These are phyloP conservation scores for Talaromyces stipitatus DNA, from an alignment of 495 filamentous ascomycete species.

Conservation along the genomic window DNA sequence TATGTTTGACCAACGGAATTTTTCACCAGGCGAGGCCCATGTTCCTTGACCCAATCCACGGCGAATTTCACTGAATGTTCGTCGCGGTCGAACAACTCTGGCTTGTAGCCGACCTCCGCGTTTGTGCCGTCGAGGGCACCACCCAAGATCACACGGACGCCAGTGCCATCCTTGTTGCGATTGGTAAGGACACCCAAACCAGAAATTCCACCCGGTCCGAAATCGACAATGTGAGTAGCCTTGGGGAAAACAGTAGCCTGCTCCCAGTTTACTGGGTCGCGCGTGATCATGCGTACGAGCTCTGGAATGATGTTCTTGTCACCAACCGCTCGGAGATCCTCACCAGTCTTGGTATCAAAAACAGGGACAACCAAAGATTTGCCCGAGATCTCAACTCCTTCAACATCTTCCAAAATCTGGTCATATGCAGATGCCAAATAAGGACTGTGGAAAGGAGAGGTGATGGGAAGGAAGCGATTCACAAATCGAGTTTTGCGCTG, in stretches of 20 bases:
- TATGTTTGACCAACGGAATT: conserved; percentile 3
- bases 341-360: conserved; percentile 24
- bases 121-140: conserved; percentile 10
- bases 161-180: conserved; percentile 17
- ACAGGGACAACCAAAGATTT: conserved; percentile 35
- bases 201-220: conserved; percentile 17
- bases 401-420: conserved; percentile 77
- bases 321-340: conserved; percentile 15
- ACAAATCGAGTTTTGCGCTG: conserved; percentile 94
- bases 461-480: conserved; percentile 95
- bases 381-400: conserved; percentile 64
- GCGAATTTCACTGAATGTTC: conserved; percentile 91
- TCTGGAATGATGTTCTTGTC: conserved; percentile 13
- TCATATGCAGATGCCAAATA: conserved; percentile 75
- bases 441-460: conserved; percentile 94
- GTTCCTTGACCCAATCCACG: conserved; percentile 96
- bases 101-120: conserved; percentile 10
- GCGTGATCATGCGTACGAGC: conserved; percentile 11
- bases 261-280: conserved; percentile 19
- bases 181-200: conserved; percentile 15
- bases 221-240: conserved; percentile 17
- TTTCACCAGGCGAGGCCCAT: conserved; percentile 16
- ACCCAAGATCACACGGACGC: conserved; percentile 16
- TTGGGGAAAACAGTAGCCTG: conserved; percentile 12
- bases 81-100: conserved; percentile 59